A percentile compares a stretch with the other conserved stretches of the same genome.
These are phyloP conservation scores for Boletus insuetus DNA, from an alignment of 768 basidiomycete species.

Conservation along the genomic window DNA sequence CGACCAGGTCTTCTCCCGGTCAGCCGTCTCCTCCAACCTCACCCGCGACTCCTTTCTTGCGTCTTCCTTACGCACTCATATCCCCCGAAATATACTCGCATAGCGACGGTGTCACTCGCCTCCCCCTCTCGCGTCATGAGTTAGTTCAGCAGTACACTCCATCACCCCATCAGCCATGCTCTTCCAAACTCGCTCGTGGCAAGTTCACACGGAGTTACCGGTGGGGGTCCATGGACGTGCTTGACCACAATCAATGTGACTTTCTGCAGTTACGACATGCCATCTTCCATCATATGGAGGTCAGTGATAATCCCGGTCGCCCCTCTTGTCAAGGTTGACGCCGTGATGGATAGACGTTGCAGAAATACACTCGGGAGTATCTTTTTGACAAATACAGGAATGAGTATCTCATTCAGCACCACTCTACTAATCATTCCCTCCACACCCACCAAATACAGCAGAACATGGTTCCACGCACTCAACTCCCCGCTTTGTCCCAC, in stretches of 20 bases:
- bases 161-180: constrained; percentile 41
- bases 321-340: constrained; percentile 16
- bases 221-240: constrained; percentile 81
- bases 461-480: constrained; percentile 32
- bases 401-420: constrained; percentile 56
- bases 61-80: constrained; percentile 81
- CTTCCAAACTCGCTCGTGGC: constrained; percentile 50
- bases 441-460: constrained; percentile 45
- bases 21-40: constrained; percentile 66
- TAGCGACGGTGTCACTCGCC: constrained; percentile 70
- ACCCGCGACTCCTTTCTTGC: constrained; percentile 57
- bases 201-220: constrained; percentile 73
- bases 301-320: constrained; percentile 36
- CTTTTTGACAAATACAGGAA: constrained; percentile 73
- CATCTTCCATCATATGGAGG: constrained; percentile 88
- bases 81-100: constrained; percentile 84
- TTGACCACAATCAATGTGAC: constrained; percentile 78
- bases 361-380: constrained; percentile 82
- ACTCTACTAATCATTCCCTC: constrained; percentile 42
- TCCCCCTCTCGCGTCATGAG: constrained; percentile 62
- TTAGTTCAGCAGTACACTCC: constrained; percentile 73
- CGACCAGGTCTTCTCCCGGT: constrained; percentile 50
- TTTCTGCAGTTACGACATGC: constrained; percentile 74
- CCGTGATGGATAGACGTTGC: constrained; percentile 58
- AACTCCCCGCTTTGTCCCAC: constrained; percentile 31